These are phyloP conservation scores for Liquidambar formosana DNA, from an alignment of 164 flowering plant species.

Conservation along the genomic window DNA sequence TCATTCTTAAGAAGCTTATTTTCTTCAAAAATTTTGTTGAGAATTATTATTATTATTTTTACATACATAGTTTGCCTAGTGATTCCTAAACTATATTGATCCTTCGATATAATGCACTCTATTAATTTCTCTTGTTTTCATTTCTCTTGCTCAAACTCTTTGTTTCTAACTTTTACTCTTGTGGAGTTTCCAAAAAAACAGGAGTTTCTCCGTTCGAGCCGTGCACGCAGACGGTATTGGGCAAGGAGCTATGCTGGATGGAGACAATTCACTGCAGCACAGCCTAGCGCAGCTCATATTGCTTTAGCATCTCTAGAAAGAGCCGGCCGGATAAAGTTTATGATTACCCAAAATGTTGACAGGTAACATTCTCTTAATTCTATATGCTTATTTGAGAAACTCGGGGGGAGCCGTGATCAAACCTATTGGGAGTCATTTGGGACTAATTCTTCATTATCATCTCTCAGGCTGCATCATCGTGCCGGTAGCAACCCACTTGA, in stretches of 20 bases:
- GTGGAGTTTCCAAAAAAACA: conserved; percentile 17
- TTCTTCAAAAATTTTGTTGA: too few relatives aligned
- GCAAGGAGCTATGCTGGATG: conserved; percentile 99
- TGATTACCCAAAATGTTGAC: conserved; percentile 97
- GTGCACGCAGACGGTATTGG: conserved; percentile 95
- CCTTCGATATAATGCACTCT: too few relatives aligned
- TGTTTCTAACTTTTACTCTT: not conserved
- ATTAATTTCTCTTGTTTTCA: not conserved
- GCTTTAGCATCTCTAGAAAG: conserved; percentile 89
- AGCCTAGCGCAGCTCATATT: conserved; percentile 77
- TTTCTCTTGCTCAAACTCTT: not conserved
- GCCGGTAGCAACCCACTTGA: conserved; percentile 95
- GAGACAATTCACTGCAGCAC: conserved; percentile 74
- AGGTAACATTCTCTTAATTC: conserved; percentile 38
- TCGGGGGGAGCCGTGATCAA: not conserved
- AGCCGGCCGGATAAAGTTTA: conserved; percentile 64
- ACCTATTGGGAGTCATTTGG: conserved; percentile 7
- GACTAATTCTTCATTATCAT: conserved; percentile 4
- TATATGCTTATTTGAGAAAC: conserved; percentile 4
- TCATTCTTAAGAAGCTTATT: too few relatives aligned
- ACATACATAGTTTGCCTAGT: too few relatives aligned
- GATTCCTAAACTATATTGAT: too few relatives aligned
- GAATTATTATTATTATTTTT: too few relatives aligned
- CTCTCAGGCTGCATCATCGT: conserved; percentile 87
- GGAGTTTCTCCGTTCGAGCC: conserved; percentile 82